These are phyloP conservation scores for Paecilomyces sp. DNA, from an alignment of 2,329 filamentous ascomycete genomes.

Conservation along the genomic window DNA sequence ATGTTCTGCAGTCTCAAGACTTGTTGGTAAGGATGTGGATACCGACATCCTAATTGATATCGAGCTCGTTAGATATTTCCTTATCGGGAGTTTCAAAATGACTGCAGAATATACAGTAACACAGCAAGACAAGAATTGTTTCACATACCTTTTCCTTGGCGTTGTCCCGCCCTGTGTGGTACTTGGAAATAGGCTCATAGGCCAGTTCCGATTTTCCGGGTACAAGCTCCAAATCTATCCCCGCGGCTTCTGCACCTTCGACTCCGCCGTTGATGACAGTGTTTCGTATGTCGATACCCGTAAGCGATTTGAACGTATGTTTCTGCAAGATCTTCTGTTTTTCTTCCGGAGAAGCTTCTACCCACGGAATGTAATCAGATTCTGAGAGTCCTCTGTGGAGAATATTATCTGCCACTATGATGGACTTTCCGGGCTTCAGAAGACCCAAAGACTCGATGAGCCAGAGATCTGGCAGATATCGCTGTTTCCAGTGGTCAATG, in stretches of 20 bases:
- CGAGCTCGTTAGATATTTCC: background rate
- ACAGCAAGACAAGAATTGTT: background rate
- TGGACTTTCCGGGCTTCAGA: constrained; percentile 52
- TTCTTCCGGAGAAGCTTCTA: background rate
- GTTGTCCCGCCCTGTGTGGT: background rate
- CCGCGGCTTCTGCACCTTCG: background rate
- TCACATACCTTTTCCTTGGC: background rate
- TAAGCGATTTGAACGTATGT: background rate
- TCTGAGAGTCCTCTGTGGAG: constrained; percentile 27
- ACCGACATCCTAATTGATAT: background rate
- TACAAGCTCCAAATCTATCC: background rate
- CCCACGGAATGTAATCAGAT: constrained; percentile 4
- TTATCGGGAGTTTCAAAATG: background rate
- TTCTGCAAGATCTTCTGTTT: constrained; percentile 2
- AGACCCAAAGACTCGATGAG: constrained; percentile 61
- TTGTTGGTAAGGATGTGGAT: background rate
- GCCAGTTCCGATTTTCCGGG: background rate
- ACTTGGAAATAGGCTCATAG: background rate
- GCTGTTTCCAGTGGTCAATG: constrained; percentile 73
- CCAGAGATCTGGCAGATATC: constrained; percentile 68
- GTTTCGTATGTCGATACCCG: background rate
- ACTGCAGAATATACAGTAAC: background rate
- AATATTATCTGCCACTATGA: constrained; percentile 40
- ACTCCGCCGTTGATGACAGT: background rate
- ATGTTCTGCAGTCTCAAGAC: too few species aligned